A percentile compares a stretch with the other conserved stretches of the same genome.
phyloP scores from a whole-genome alignment of 306 rosid species.

The Rubus idaeus region DNA sequence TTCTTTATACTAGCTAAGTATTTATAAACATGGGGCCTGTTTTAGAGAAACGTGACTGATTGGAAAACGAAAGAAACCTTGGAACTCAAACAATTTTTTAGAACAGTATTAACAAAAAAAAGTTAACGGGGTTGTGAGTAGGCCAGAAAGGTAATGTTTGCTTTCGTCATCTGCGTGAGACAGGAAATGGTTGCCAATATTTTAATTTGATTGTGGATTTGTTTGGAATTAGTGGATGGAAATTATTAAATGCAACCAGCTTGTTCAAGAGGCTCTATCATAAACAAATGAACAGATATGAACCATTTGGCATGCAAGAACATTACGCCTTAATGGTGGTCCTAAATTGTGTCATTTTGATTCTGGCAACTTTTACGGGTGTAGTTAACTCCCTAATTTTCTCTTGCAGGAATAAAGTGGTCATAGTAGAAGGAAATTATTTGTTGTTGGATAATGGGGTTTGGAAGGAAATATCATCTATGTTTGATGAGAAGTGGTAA shows the following conservation, averaged over 20 bases:
- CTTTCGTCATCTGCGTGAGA: not conserved
- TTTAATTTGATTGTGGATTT: not conserved
- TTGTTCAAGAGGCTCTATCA: not conserved
- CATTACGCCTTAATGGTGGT: not conserved
- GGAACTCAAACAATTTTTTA: not conserved
- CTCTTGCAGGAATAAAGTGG: conserved; percentile 66
- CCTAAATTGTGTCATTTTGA: conserved; percentile 6
- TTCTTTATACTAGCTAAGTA: not conserved
- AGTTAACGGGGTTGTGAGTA: not conserved
- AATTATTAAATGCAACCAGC: not conserved
- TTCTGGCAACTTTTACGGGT: conserved; percentile 10
- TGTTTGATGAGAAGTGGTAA: conserved; percentile 84
- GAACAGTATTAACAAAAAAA: not conserved
- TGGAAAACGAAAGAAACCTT: conserved; percentile 1
- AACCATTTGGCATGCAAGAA: not conserved
- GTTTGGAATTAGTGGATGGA: not conserved
- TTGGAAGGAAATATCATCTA: conserved; percentile 78
- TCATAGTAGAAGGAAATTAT: conserved; percentile 86
- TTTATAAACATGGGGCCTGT: not conserved
- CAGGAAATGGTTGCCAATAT: not conserved
- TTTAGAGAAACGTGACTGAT: not conserved
- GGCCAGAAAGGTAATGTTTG: not conserved
- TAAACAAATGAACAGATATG: not conserved
- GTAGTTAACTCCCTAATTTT: not conserved
- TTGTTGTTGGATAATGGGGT: conserved; percentile 62